Percentiles rank a stretch among this genome's conserved stretches.
Conservation (phyloP, 768 basidiomycete genomes). For the Macrolepiota dolichaula region DNA sequence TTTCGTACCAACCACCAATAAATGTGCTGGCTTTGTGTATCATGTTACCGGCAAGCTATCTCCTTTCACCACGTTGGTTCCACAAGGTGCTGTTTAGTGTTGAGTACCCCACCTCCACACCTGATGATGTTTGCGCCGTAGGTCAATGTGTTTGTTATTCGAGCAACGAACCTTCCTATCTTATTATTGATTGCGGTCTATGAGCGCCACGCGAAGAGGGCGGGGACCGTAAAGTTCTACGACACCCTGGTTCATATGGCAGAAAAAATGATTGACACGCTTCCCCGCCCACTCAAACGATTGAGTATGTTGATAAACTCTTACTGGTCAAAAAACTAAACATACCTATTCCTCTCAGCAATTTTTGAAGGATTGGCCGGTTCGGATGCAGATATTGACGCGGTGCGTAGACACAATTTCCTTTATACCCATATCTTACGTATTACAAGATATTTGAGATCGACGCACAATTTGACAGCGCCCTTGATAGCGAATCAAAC, state of each 20-base stretch:
- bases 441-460: slow-evolving; percentile 69
- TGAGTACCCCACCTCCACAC: slow-evolving; percentile 1
- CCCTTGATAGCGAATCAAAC: slow-evolving; percentile 47
- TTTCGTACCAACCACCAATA: slow-evolving; percentile 92
- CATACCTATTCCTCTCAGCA: slow-evolving; percentile 39
- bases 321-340: neutral
- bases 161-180: slow-evolving; percentile 82
- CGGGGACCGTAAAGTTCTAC: slow-evolving; percentile 61
- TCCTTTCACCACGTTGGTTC: slow-evolving; percentile 94
- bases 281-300: slow-evolving; percentile 75
- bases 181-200: slow-evolving; percentile 79
- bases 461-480: slow-evolving; percentile 62
- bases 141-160: slow-evolving; percentile 88
- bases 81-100: slow-evolving; percentile 65
- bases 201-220: slow-evolving; percentile 77
- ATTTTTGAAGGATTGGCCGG: slow-evolving; percentile 81
- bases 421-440: neutral
- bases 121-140: slow-evolving; percentile 23
- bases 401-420: slow-evolving; percentile 37
- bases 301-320: slow-evolving; percentile 51
- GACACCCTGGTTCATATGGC: slow-evolving; percentile 67
- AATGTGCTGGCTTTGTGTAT: slow-evolving; percentile 85
- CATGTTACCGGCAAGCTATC: slow-evolving; percentile 83
- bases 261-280: slow-evolving; percentile 67
- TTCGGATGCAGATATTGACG: slow-evolving; percentile 68